phyloP scores from a whole-genome alignment of 495 filamentous ascomycete species.

The Parachaetomium inaequale region DNA sequence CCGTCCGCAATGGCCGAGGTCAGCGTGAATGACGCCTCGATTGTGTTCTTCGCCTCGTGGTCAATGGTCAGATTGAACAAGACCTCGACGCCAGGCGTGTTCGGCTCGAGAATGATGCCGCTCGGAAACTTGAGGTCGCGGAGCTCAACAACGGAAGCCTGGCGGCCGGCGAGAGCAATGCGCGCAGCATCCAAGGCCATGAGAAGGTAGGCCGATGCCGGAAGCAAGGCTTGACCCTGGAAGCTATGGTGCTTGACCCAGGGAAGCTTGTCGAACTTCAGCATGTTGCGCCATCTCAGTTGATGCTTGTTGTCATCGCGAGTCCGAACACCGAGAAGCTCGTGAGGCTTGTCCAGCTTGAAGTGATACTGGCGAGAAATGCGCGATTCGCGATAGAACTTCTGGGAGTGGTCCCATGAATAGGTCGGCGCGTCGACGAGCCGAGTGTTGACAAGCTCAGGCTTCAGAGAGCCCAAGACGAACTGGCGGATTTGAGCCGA shows the following conservation, averaged over 20 bases:
- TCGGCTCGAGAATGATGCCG: constrained; percentile 50
- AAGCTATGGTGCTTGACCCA: constrained; percentile 45
- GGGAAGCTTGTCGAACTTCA: constrained; percentile 42
- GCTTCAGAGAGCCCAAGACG: constrained; percentile 36
- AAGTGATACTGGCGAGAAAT: constrained; percentile 45
- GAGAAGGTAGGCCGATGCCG: constrained; percentile 44
- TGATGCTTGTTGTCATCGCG: constrained; percentile 42
- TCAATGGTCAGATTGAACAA: constrained; percentile 40
- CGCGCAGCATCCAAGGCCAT: constrained; percentile 46
- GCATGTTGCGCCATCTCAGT: constrained; percentile 46
- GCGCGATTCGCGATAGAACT: constrained; percentile 47
- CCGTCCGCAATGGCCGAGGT: constrained; percentile 36
- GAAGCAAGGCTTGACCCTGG: constrained; percentile 42
- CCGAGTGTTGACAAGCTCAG: constrained; percentile 25
- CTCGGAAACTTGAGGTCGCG: constrained; percentile 40
- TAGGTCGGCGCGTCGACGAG: constrained; percentile 41
- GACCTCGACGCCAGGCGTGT: constrained; percentile 43
- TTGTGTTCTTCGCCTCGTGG: constrained; percentile 1
- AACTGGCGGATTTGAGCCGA: constrained; percentile 30
- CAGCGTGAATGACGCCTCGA: constrained; percentile 41
- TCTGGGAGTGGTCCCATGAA: constrained; percentile 48
- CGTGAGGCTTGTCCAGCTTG: constrained; percentile 38
- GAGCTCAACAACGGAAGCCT: constrained; percentile 41
- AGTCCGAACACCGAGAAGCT: constrained; percentile 46
- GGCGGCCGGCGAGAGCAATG: constrained; percentile 22